Evolutionary conservation across 2,329 filamentous ascomycete species (phyloP), one percentile per base, ranked within the genome.

Genomic region (Gliomastix tumulicola): DNA sequence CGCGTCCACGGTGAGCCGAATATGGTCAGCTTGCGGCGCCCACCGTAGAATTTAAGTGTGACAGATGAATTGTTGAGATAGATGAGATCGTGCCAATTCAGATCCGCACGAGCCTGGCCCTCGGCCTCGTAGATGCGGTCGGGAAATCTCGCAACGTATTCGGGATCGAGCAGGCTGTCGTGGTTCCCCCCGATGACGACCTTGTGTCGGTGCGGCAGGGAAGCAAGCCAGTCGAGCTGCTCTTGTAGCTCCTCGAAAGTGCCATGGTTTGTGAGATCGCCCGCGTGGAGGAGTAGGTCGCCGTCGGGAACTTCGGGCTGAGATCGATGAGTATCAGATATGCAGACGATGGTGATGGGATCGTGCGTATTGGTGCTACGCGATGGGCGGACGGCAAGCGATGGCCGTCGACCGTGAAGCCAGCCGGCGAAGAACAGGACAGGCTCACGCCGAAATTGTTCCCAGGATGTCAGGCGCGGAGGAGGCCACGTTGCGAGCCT

Each of bases 161-260:
- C 32, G 11, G 40, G 21, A 35, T 55, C 54, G 1, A 59, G 46
- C 6, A 52, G 39, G 6, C 58, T 36, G 37, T 67, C 63, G 41
- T 66, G 64, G 40, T 69, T 69, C 3, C 66, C 66, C 15, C 59
- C 63, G 13, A 69, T 48, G 6, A 65, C 53, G 30, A 68, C 50
- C 43, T 69, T 69, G 45, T 60, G 43, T 9, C 39, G 34, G 38
- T 67, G 65, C 2, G 58, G 50, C 34, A 18, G 30, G 13, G 21
- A 7, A 6, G 19, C 22, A 10, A 39, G 33, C 37, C 37, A 39
- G 7, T 30, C 9, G 3, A 39, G 20, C 21, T 39, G 32, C 6
- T 23, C 27, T 7, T 36, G 17, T 20, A 36, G 12, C 20, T 32
- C 19, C 12, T 27, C 36, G 22, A 38, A 33, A 10, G 36, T 31